Base-by-base conservation (phyloP, 78 protist genomes). In the Chrysochromulina parva region DNA sequence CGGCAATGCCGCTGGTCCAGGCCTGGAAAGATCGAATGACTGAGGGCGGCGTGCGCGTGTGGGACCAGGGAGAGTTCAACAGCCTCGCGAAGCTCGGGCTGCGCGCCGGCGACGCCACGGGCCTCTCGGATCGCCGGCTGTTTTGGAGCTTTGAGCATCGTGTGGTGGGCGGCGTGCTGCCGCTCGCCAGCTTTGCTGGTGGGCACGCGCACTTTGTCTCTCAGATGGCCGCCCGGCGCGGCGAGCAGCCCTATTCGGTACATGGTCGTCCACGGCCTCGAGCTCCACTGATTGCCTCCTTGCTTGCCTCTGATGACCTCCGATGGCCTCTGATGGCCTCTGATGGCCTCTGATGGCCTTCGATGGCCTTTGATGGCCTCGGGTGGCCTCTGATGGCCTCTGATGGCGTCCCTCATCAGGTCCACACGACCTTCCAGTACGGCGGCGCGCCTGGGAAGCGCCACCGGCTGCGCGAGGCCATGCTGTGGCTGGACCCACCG, bases 61-160 rank as follows among this genome's bases (percentile, higher is more conserved):
- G 82, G 82, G 82, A 74, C 55, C 82, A 74, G 10, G 82, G 82
- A 2, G 82, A 74, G 24, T 74, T 74, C 82, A 74, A 74, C 82
- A 2, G 82, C 14, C 9, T 74, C 55, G 82, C 82, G 55, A 3
- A 11, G 62, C 11, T 13, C 62, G 22, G 62, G 22, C 62, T 11
- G 62, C 62, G 62, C 62, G 22, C 11, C 62, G 62, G 62, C 62
- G 62, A 6, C 62, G 62, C 62, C 22, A 6, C 62, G 22, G 82
- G 82, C 26, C 17, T 74, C 14, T 74, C 82, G 3, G 82, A 74
- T n/a, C 54, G 13, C 26, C 82, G 82, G 11, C 82, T 74, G 28
- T 74, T 74, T 57, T 74, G 82, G 82, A 1, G 55, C 11, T 74
- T 48, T 57, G 55, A 74, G 57, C 16, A 74, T 9, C 5, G 20